Evolutionary conservation across 2,329 filamentous ascomycete genomes (phyloP), one percentile per base, ranked within the genome.

Genomic region (Uncinocarpus reesii): DNA sequence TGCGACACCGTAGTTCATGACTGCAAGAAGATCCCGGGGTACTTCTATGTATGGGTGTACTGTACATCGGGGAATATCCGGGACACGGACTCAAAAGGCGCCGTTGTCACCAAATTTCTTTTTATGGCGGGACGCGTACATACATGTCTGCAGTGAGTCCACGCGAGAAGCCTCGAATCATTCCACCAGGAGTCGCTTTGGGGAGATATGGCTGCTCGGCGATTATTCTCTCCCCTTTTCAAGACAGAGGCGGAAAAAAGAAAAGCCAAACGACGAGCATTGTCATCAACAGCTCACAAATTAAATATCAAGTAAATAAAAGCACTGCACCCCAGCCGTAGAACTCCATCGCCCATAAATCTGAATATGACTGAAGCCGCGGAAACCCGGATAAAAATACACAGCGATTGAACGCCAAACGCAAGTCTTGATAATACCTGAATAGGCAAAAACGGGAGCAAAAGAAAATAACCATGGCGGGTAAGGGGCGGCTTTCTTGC

Each of bases 131-230:
- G 15, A 26, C 6, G 37, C 38, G 13, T 41, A 41, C 38, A 41
- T 41, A 41, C 38, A 41, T 41, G 38, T 24, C 38, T 41, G 38
- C 38, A 18, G 24, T 41, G 18, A 41, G 23, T 29, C 23, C 38
- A 41, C 24, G 24, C 38, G 24, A 26, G 3, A n/a, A 13, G 18
- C 4, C 8, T 3, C 24, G 6, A 20, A 28, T 7, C 18, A 10
- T 13, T 28, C 21, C 20, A 21, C 38, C 10, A n/a, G 38, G n/a
- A n/a, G n/a, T n/a, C n/a, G n/a, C n/a, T n/a, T n/a, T n/a, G n/a
- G n/a, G n/a, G n/a, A n/a, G n/a, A n/a, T n/a, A n/a, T n/a, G n/a
- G n/a, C n/a, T n/a, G n/a, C n/a, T n/a, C n/a, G n/a, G n/a, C n/a
- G n/a, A n/a, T n/a, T n/a, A n/a, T n/a, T n/a, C n/a, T n/a, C n/a